Conservation (phyloP, 2,329 filamentous ascomycete species). For the Coniochaeta sp. region DNA sequence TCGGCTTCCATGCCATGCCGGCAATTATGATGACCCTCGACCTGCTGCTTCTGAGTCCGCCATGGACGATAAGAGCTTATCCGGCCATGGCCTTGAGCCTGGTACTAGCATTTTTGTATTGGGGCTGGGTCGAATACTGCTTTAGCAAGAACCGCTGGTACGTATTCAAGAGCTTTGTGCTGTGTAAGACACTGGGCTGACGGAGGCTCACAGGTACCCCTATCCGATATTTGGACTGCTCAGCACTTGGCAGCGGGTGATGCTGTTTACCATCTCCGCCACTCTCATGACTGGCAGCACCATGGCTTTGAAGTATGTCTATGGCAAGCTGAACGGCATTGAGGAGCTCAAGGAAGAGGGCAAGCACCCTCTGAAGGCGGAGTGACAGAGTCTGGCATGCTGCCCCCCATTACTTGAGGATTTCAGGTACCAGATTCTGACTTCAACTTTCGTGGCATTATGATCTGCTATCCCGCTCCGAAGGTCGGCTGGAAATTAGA, state of each 20-base stretch:
- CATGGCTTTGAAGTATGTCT: conserved; percentile 59
- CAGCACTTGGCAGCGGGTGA: conserved; percentile 55
- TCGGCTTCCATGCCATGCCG: conserved; percentile 59
- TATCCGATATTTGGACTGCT: conserved; percentile 77
- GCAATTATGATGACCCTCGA: conserved; percentile 58
- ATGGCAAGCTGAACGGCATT: conserved; percentile 59
- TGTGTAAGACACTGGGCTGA: not conserved
- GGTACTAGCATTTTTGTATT: conserved; percentile 59
- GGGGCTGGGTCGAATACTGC: conserved; percentile 72
- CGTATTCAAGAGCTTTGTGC: conserved; percentile 17
- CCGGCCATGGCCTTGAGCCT: conserved; percentile 52
- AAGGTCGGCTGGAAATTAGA: too few relatives aligned
- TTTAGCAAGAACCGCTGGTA: conserved; percentile 60
- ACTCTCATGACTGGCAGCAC: conserved; percentile 66
- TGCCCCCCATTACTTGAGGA: too few relatives aligned
- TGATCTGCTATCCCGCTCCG: too few relatives aligned
- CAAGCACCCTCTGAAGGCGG: conserved; percentile 20
- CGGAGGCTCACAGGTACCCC: conserved; percentile 54
- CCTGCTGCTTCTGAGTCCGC: conserved; percentile 62
- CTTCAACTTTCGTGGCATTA: too few relatives aligned
- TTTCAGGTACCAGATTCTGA: too few relatives aligned
- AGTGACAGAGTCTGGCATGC: conserved; percentile 7
- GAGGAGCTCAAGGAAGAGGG: conserved; percentile 30
- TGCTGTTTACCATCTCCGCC: conserved; percentile 65
- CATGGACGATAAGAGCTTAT: conserved; percentile 60